phyloP scores from a whole-genome alignment of 2,329 filamentous ascomycete species.

The Apiospora pterosperma region DNA sequence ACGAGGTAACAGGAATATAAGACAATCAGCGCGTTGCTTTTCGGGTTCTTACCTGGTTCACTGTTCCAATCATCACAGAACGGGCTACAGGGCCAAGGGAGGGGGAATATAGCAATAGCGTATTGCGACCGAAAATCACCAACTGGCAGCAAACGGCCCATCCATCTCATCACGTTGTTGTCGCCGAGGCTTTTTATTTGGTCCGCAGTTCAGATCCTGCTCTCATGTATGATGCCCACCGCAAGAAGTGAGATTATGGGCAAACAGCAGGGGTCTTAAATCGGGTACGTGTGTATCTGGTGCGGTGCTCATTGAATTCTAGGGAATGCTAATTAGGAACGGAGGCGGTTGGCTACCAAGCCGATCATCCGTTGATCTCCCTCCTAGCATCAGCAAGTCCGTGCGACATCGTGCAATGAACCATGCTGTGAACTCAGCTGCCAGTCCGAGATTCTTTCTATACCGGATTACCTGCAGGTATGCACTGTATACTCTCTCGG shows the following conservation, averaged over 20 bases:
- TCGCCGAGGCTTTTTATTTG: background rate
- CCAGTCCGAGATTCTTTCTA: background rate
- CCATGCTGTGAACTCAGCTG: background rate
- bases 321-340: background rate
- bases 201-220: background rate
- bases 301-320: background rate
- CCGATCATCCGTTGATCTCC: background rate
- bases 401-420: background rate
- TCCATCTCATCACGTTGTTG: background rate
- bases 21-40: background rate
- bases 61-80: background rate
- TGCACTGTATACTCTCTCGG: background rate
- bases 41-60: background rate
- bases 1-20: background rate
- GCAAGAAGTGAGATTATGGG: background rate
- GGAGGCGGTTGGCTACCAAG: background rate
- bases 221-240: background rate
- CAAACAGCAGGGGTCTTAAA: background rate
- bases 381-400: background rate
- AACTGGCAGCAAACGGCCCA: background rate
- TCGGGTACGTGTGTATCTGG: background rate
- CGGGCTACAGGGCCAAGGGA: background rate
- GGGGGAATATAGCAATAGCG: background rate
- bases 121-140: background rate
- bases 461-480: background rate